Base-by-base conservation (phyloP, 805 yeast genomes). In the Pichia californica region DNA sequence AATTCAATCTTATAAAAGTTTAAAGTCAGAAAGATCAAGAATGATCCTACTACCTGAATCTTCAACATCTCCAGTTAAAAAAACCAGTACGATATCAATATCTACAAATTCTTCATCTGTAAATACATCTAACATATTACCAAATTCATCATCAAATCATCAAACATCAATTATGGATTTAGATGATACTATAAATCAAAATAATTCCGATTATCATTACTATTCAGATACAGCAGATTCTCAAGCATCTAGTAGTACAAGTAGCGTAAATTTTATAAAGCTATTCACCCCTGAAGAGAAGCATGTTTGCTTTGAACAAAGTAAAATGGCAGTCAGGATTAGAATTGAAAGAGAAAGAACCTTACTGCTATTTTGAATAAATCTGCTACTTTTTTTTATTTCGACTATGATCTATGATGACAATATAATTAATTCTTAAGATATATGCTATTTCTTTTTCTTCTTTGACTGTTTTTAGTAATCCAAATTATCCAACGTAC, bases 271-370 rank as follows among this genome's bases (percentile, higher is more conserved):
- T 34, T 43, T 38, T 13, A 40, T 41, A 9, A 52, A 41, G 18
- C 37, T 47, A 3, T 52, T 59, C 34, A 44, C 59, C 4, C 47
- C 45, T 6, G 62, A 57, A 10, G 64, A 63, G 25, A 60, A 52
- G 37, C 49, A 33, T 11, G 29, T 48, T 5, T 47, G 57, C 36
- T 57, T 53, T 34, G 67, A 64, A 29, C 62, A 63, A 38, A 58
- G 67, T 38, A 56, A 52, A 43, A 45, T 52, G 48, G 66, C 67
- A 0, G 69, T 65, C 10, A 48, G 59, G 46, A 50, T 59, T 13
- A 47, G 69, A 29, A 54, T 65, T n/a, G 68, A 65, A 36, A 54
- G 65, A 33, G 69, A 65, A 38, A 46, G 55, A 40, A 38, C 40
- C 25, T 19, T 36, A 23, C n/a, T 36, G 23, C 19, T 36, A 41